Evolutionary conservation across 768 basidiomycete genomes (phyloP).

Genomic region (Russula dissimulans): DNA sequence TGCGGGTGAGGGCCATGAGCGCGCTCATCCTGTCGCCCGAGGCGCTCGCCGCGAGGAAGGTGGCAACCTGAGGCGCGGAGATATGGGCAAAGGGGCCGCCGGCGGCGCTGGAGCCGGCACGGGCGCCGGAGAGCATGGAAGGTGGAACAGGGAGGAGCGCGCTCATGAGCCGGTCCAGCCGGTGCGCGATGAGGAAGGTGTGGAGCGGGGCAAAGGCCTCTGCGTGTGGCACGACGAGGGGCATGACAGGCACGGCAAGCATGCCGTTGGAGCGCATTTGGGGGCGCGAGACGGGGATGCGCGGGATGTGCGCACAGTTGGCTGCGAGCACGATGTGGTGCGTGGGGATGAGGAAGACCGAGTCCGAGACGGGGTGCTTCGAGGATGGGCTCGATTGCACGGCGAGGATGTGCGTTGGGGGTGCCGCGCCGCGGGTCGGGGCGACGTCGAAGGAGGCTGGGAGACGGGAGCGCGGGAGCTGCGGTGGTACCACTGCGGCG

Average conservation of each 20-base stretch:
- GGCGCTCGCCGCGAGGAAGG: constrained; percentile 21
- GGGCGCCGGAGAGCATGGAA: constrained; percentile 20
- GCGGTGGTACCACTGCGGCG: constrained; percentile 8
- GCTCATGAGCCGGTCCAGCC: constrained; percentile 46
- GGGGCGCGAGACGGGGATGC: constrained; percentile 32
- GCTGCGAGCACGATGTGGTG: constrained; percentile 56
- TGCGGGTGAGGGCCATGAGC: constrained; percentile 39
- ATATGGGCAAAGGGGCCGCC: constrained; percentile 20
- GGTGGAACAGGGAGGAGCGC: constrained; percentile 50
- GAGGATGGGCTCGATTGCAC: constrained; percentile 34
- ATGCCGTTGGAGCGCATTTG: constrained; percentile 20
- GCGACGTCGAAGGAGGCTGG: constrained; percentile 15
- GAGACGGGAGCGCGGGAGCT: constrained; percentile 16
- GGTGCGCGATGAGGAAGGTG: constrained; percentile 60
- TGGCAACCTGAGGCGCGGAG: constrained; percentile 20
- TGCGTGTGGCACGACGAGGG: constrained; percentile 61
- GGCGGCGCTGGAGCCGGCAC: constrained; percentile 4
- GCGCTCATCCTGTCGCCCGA: constrained; percentile 28
- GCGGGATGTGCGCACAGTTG: constrained; percentile 48
- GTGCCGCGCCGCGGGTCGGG: not conserved
- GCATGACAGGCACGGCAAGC: constrained; percentile 50
- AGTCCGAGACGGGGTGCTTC: constrained; percentile 24
- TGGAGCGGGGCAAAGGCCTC: constrained; percentile 58
- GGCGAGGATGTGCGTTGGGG: constrained; percentile 26
- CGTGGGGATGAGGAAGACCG: constrained; percentile 46